Percentiles rank a stretch among this genome's conserved stretches.
phyloP scores from a whole-genome alignment of 2,329 filamentous ascomycete species.

The Coniochaeta sp. region DNA sequence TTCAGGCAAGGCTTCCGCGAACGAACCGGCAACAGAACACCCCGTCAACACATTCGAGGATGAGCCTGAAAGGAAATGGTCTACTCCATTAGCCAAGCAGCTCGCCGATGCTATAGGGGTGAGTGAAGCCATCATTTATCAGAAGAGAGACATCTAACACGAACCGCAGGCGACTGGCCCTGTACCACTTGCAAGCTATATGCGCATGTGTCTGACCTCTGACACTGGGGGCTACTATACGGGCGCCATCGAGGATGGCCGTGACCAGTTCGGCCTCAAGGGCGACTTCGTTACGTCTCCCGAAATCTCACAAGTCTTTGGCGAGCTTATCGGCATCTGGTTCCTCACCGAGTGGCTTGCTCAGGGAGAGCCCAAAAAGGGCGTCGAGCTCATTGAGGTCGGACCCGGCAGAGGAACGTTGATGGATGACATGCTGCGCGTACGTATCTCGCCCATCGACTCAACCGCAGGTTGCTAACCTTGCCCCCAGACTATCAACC shows the following conservation, averaged over 20 bases:
- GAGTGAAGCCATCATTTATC: slow-evolving; percentile 21
- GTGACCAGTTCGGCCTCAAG: slow-evolving; percentile 85
- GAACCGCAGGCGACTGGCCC: slow-evolving; percentile 65
- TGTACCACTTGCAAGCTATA: slow-evolving; percentile 85
- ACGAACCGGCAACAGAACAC: no score
- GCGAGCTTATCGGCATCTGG: slow-evolving; percentile 91
- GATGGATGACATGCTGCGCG: slow-evolving; percentile 93
- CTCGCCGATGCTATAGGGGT: slow-evolving; percentile 83
- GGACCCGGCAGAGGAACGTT: slow-evolving; percentile 90
- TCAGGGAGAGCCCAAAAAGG: slow-evolving; percentile 66
- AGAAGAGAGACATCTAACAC: neutral
- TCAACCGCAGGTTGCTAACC: slow-evolving; percentile 3
- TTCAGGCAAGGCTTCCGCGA: neutral
- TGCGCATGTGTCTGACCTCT: slow-evolving; percentile 96
- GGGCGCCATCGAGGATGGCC: slow-evolving; percentile 55
- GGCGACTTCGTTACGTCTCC: slow-evolving; percentile 97
- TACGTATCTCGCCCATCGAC: slow-evolving; percentile 37
- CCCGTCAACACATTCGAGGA: neutral
- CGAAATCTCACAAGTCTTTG: slow-evolving; percentile 96
- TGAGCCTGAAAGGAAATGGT: slow-evolving; percentile 63
- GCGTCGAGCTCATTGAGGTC: slow-evolving; percentile 86
- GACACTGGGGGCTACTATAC: slow-evolving; percentile 94
- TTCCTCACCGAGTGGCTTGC: slow-evolving; percentile 94
- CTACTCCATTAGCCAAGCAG: slow-evolving; percentile 83
- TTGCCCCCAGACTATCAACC: slow-evolving; percentile 63